Evolutionary conservation across 1,284 basidiomycete species (phyloP).

Genomic region (Abortiporus biennis): DNA sequence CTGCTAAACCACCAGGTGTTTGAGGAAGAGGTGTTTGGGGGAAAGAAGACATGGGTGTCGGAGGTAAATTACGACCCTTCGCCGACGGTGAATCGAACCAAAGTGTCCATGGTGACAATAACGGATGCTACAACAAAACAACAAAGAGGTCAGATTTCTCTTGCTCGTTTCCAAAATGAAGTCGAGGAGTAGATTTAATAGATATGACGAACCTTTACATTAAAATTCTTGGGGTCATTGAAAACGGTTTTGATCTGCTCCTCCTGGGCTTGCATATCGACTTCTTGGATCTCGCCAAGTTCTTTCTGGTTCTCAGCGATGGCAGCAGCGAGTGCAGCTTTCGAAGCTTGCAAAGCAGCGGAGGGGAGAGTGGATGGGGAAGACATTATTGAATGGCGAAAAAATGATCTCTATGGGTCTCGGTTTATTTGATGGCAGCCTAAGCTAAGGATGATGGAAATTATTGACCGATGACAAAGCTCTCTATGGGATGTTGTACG

Average conservation of each 20-base stretch:
- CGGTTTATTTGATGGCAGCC: no score
- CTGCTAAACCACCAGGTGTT: conserved; percentile 51
- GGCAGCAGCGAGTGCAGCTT: conserved; percentile 66
- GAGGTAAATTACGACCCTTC: conserved; percentile 82
- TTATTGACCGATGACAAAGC: no score
- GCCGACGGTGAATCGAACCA: conserved; percentile 95
- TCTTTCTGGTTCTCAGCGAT: conserved; percentile 53
- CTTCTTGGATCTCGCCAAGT: conserved; percentile 73
- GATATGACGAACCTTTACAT: conserved; percentile 68
- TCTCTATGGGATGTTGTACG: neutral
- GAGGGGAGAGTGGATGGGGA: conserved; percentile 44
- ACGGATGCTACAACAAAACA: conserved; percentile 61
- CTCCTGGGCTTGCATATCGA: conserved; percentile 77
- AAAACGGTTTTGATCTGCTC: conserved; percentile 86
- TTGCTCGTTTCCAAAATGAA: neutral
- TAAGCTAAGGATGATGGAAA: no score
- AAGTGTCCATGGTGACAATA: conserved; percentile 92
- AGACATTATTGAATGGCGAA: conserved; percentile 17
- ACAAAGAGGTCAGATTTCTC: neutral
- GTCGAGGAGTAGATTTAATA: conserved; percentile 6
- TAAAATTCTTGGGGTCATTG: conserved; percentile 84
- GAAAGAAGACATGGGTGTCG: conserved; percentile 76
- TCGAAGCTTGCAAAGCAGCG: conserved; percentile 64
- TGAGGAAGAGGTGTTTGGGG: conserved; percentile 67
- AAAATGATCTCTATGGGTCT: no score